Conservation (phyloP, 176 grass and related monocot genomes). For the Pontederia paniculata region DNA sequence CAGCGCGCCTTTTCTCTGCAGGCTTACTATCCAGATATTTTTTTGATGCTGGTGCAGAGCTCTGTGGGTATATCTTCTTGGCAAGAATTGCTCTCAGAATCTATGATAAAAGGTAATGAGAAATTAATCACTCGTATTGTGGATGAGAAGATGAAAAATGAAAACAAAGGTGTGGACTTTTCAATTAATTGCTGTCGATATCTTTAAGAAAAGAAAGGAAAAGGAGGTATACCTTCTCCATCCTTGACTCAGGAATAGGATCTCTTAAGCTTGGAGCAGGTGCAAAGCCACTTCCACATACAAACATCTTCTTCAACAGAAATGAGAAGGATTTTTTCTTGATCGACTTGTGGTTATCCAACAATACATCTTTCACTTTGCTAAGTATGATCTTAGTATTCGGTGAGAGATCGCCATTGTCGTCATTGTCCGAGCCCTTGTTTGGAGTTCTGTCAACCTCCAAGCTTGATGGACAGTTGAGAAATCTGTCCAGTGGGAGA, state of each 20-base stretch:
- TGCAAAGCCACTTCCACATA: constrained; percentile 45
- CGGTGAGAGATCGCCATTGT: constrained; percentile 53
- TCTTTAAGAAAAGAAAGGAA: too few species aligned
- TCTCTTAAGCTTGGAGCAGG: constrained; percentile 46
- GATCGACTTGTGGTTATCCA: constrained; percentile 25
- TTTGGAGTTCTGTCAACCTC: constrained; percentile 45
- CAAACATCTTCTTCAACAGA: constrained; percentile 67
- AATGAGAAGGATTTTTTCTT: constrained; percentile 58
- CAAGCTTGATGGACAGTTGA: constrained; percentile 84
- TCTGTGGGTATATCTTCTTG: constrained; percentile 40
- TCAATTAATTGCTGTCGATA: too few species aligned
- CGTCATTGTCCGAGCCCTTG: constrained; percentile 9
- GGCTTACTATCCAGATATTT: constrained; percentile 44
- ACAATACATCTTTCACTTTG: constrained; percentile 60
- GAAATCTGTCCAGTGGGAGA: constrained; percentile 64
- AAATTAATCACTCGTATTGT: too few species aligned
- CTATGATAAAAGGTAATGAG: constrained; percentile 16
- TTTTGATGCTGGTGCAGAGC: constrained; percentile 12
- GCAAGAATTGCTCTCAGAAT: constrained; percentile 43
- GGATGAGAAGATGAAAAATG: too few species aligned
- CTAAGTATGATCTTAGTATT: constrained; percentile 73
- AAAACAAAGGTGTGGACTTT: too few species aligned
- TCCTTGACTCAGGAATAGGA: constrained; percentile 47
- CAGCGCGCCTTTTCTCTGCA: constrained; percentile 14
- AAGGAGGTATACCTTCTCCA: constrained; percentile 54